Conservation (phyloP, 2,329 filamentous ascomycete genomes). For the Leptographium flavum region DNA sequence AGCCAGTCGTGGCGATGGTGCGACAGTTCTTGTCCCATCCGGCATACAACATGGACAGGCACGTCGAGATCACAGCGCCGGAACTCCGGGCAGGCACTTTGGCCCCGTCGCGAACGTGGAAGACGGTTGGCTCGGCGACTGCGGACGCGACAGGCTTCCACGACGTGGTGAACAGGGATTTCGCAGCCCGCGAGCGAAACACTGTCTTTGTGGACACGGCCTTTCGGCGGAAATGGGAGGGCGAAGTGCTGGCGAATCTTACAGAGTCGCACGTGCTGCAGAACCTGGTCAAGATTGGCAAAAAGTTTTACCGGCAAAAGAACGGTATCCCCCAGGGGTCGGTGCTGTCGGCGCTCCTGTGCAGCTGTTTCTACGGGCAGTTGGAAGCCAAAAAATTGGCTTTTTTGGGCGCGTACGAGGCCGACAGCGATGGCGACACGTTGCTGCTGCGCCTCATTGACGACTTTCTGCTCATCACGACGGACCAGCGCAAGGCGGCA, state of each 20-base stretch:
- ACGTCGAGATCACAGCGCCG: conserved; percentile 46
- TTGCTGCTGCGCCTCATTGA: conserved; percentile 75
- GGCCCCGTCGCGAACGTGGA: conserved; percentile 30
- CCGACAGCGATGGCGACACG: conserved; percentile 25
- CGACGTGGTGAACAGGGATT: conserved; percentile 25
- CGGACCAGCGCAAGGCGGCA: conserved; percentile 48
- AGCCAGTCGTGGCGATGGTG: conserved; percentile 54
- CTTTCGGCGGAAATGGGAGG: conserved; percentile 7
- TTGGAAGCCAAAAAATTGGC: conserved; percentile 56
- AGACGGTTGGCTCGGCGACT: conserved; percentile 31
- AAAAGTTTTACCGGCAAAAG: conserved; percentile 77
- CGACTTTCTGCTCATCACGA: conserved; percentile 82
- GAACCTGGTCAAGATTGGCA: conserved; percentile 80
- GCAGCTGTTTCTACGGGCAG: conserved; percentile 92
- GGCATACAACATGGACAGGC: conserved; percentile 57
- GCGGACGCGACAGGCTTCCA: conserved; percentile 29
- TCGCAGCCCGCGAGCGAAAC: conserved; percentile 37
- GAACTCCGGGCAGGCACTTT: conserved; percentile 16
- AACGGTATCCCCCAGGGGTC: conserved; percentile 88
- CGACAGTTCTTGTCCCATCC: conserved; percentile 37
- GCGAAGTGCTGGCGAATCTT: conserved; percentile 44
- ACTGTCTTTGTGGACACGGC: conserved; percentile 64
- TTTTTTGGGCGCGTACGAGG: conserved; percentile 38
- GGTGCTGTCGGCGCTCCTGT: conserved; percentile 70
- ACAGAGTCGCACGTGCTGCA: conserved; percentile 66